Evolutionary conservation across 257 asterid species (phyloP).

Genomic region (Anisodus acutangulus): DNA sequence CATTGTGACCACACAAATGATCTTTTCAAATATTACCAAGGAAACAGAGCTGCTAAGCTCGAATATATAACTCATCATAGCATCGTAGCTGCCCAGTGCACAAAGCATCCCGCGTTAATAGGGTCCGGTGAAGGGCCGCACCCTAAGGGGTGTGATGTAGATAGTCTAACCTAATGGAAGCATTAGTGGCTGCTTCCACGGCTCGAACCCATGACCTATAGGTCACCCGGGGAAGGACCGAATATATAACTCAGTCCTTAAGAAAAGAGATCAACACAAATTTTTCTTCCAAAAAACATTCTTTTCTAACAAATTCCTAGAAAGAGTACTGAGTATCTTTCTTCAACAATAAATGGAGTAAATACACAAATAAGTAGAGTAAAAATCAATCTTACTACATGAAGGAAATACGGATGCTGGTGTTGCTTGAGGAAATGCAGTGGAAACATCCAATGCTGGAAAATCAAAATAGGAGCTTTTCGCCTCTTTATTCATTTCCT

Average conservation of each 20-base stretch:
- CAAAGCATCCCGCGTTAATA: not conserved
- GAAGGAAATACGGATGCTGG: conserved; percentile 92
- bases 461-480: conserved; percentile 69
- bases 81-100: not conserved
- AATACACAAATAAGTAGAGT: not conserved
- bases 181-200: too few relatives aligned
- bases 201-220: too few relatives aligned
- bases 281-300: not conserved
- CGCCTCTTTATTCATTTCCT: conserved; percentile 55
- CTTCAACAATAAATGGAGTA: not conserved
- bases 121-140: too few relatives aligned
- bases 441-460: conserved; percentile 80
- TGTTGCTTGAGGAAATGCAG: conserved; percentile 97
- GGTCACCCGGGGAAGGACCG: too few relatives aligned
- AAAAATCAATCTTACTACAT: conserved; percentile 51
- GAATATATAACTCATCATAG: not conserved
- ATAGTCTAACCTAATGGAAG: too few relatives aligned
- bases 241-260: not conserved
- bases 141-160: too few relatives aligned
- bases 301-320: not conserved
- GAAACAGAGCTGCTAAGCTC: not conserved
- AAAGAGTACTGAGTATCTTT: not conserved
- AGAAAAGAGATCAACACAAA: not conserved
- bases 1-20: not conserved
- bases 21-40: not conserved